phyloP scores from a whole-genome alignment of 495 filamentous ascomycete species.

The Staphylotrichum tortipilum region DNA sequence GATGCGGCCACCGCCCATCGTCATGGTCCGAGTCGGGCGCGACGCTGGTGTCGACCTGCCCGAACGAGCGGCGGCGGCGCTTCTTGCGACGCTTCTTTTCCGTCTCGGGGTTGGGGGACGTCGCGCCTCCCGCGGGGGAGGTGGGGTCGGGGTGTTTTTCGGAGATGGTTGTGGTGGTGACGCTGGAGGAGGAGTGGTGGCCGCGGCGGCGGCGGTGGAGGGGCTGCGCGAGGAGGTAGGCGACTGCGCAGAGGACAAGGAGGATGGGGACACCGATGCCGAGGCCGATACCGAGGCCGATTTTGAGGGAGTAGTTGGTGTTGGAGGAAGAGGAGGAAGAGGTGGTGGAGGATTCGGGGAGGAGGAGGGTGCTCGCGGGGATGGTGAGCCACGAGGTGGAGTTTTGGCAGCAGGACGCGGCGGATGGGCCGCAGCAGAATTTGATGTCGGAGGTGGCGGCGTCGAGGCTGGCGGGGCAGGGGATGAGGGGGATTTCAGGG shows the following conservation, averaged over 20 bases:
- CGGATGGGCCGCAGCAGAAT: slow-evolving; percentile 16
- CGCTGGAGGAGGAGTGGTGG: background rate
- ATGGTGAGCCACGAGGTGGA: background rate
- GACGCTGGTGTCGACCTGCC: background rate
- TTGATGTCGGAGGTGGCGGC: background rate
- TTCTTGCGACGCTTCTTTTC: background rate
- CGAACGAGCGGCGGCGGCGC: slow-evolving; percentile 1
- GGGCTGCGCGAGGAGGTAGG: slow-evolving; percentile 3
- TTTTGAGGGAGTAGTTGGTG: background rate
- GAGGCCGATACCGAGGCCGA: slow-evolving; percentile 14
- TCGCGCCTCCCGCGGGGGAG: background rate
- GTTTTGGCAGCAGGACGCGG: slow-evolving; percentile 7
- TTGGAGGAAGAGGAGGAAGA: background rate
- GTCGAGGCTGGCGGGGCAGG: slow-evolving; percentile 11
- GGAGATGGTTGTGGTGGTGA: background rate
- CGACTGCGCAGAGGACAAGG: slow-evolving; percentile 3
- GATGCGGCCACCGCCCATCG: too few species aligned
- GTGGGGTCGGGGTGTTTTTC: too few species aligned
- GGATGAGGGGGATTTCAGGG: slow-evolving; percentile 8
- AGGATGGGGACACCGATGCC: slow-evolving; percentile 13
- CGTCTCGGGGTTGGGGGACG: background rate
- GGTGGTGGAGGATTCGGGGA: background rate
- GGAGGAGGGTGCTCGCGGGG: slow-evolving; percentile 7
- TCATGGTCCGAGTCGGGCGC: background rate
- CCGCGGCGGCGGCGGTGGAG: background rate